Conservation (phyloP, 371 early-diverging fungal genomes). For the Mucor sp. region DNA sequence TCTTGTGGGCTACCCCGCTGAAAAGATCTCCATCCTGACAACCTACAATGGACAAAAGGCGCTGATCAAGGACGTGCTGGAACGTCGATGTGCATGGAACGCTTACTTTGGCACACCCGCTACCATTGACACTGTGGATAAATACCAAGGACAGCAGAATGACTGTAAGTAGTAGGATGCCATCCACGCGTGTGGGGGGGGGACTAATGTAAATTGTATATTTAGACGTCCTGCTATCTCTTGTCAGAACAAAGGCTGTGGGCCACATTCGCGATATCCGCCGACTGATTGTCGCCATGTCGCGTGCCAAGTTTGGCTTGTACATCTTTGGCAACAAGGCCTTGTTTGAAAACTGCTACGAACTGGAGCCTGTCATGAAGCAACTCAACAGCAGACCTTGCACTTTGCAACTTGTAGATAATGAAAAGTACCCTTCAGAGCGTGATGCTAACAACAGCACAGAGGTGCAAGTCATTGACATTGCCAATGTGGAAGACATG, state of each 20-base stretch:
- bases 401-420: constrained; percentile 57
- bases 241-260: constrained; percentile 87
- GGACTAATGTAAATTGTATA: too few species aligned
- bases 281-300: constrained; percentile 88
- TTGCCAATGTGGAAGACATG: constrained; percentile 61
- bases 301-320: constrained; percentile 90
- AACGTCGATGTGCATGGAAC: constrained; percentile 83
- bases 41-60: constrained; percentile 96
- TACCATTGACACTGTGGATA: constrained; percentile 87
- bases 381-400: constrained; percentile 52
- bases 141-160: constrained; percentile 94
- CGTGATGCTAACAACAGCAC: constrained; percentile 32
- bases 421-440: constrained; percentile 59
- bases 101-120: constrained; percentile 76
- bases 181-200: too few species aligned
- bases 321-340: constrained; percentile 83
- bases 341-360: constrained; percentile 79
- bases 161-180: constrained; percentile 70
- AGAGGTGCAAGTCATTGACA: constrained; percentile 41
- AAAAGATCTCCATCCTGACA: constrained; percentile 87
- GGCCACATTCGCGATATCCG: constrained; percentile 93
- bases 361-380: constrained; percentile 70
- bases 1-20: constrained; percentile 87
- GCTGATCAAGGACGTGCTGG: constrained; percentile 87
- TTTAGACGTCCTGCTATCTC: constrained; percentile 89